Conservation (phyloP, 169 alveolate genomes). For the Theileria annulata region DNA sequence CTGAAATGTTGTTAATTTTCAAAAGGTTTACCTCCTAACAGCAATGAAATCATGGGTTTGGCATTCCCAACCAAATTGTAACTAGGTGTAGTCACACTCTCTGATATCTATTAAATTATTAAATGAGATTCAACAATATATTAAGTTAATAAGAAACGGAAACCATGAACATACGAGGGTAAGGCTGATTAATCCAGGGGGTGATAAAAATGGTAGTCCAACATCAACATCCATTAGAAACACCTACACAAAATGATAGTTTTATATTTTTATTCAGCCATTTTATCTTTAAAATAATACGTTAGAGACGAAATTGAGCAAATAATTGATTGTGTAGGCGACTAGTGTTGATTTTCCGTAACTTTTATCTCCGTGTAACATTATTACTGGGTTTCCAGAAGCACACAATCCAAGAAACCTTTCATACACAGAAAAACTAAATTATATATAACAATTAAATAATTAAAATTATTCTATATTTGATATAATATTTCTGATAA, state of each 20-base stretch:
- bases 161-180: conserved; percentile 21
- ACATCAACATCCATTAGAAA: conserved; percentile 63
- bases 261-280: background rate
- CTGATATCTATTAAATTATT: background rate
- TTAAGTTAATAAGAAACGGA: background rate
- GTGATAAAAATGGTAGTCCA: conserved; percentile 58
- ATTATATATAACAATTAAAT: conserved; percentile 1
- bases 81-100: conserved; percentile 38
- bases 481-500: background rate
- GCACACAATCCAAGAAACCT: conserved; percentile 17
- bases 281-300: background rate
- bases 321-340: conserved; percentile 38
- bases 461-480: background rate
- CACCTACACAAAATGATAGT: background rate
- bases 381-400: conserved; percentile 46
- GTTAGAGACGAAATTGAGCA: conserved; percentile 42
- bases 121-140: background rate
- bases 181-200: conserved; percentile 49
- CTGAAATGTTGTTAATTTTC: background rate
- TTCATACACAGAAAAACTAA: background rate
- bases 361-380: conserved; percentile 63
- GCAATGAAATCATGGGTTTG: conserved; percentile 33
- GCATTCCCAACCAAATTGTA: conserved; percentile 25
- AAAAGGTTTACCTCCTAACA: conserved; percentile 36
- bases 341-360: conserved; percentile 56